phyloP scores from a whole-genome alignment of 2,329 filamentous ascomycete species.

The Scopulariopsis brevicaulis region DNA sequence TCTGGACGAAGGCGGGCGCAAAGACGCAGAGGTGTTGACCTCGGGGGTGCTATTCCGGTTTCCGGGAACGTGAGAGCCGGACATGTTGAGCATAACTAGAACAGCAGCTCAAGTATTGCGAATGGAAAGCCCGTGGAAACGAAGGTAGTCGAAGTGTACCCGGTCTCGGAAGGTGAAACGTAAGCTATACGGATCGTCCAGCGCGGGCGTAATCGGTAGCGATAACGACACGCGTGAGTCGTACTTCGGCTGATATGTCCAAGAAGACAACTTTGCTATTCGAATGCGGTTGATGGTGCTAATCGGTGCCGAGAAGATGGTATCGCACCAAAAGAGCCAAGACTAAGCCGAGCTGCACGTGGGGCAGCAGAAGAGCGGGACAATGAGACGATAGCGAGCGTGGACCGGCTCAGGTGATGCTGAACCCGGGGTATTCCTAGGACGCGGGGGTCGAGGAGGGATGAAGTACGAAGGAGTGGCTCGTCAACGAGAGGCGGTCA shows the following conservation, averaged over 20 bases:
- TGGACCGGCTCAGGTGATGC: neutral
- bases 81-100: constrained; percentile 44
- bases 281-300: neutral
- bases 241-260: neutral
- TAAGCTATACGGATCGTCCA: constrained; percentile 1
- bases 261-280: constrained; percentile 10
- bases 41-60: constrained; percentile 98
- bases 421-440: neutral
- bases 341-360: neutral
- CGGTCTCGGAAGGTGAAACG: constrained; percentile 8
- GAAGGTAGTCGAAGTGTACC: neutral
- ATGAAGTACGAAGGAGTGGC: neutral
- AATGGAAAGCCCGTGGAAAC: neutral
- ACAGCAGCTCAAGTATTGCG: neutral
- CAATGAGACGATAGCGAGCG: neutral
- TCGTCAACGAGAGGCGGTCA: neutral
- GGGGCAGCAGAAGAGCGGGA: neutral
- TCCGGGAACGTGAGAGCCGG: constrained; percentile 57
- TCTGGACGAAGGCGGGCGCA: constrained; percentile 73
- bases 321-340: neutral
- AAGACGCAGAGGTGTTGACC: constrained; percentile 63
- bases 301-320: neutral
- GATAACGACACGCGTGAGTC: neutral
- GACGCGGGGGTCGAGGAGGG: neutral
- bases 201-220: neutral